A percentile compares a stretch with the other conserved stretches of the same genome.
Conservation (phyloP, 257 asterid species). For the Solanum sejunctum region DNA sequence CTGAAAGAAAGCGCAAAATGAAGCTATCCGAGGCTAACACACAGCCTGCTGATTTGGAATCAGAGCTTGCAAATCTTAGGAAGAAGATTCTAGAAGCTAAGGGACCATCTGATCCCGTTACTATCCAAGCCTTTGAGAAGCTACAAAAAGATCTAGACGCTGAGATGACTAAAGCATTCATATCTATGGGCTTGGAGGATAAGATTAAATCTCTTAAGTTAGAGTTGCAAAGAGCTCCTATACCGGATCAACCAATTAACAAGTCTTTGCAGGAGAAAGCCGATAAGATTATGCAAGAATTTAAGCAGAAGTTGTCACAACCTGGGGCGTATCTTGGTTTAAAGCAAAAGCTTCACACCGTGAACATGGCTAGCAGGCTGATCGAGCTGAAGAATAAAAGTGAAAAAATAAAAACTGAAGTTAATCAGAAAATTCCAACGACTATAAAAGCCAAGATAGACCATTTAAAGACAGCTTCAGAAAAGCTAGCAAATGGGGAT, state of each 20-base stretch:
- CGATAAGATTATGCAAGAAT: constrained; percentile 25
- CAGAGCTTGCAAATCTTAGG: constrained; percentile 56
- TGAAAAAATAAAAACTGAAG: constrained; percentile 29
- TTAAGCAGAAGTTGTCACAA: constrained; percentile 51
- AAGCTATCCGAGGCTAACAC: constrained; percentile 25
- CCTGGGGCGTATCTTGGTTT: constrained; percentile 30
- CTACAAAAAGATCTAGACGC: constrained; percentile 38
- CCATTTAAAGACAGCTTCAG: constrained; percentile 12
- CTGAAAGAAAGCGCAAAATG: constrained; percentile 47
- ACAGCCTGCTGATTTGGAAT: constrained; percentile 30
- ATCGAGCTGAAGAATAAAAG: constrained; percentile 24
- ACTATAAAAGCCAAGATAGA: constrained; percentile 25
- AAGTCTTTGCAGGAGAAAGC: constrained; percentile 24
- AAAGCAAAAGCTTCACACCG: constrained; percentile 40
- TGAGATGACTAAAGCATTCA: constrained; percentile 55
- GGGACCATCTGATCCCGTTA: constrained; percentile 22
- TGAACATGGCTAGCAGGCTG: constrained; percentile 16
- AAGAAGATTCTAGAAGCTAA: constrained; percentile 38
- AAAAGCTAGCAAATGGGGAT: constrained; percentile 15
- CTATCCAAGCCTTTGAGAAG: constrained; percentile 34
- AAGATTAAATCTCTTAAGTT: constrained; percentile 35
- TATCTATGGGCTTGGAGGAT: constrained; percentile 48
- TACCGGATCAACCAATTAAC: constrained; percentile 18
- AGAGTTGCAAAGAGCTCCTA: constrained; percentile 27
- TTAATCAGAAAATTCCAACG: constrained; percentile 28